Evolutionary conservation across 306 rosid genomes (phyloP), one percentile per base, ranked within the genome.

Genomic region (Medicago truncatula): DNA sequence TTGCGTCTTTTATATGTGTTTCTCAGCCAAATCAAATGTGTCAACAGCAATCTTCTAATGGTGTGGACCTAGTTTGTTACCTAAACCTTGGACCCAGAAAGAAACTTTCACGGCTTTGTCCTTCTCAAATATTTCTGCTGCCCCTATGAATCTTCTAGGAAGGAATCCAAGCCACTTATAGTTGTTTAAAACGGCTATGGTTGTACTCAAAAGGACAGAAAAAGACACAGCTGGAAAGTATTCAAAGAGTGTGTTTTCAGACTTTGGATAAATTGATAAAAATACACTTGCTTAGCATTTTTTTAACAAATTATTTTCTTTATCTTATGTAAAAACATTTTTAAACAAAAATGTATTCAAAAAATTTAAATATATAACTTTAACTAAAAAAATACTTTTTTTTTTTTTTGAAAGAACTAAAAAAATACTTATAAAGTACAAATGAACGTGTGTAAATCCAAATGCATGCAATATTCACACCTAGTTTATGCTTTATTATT

Each of bases 51-150:
- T n/a, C n/a, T n/a, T n/a, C n/a, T n/a, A n/a, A n/a, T n/a, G n/a
- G 25, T 49, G 74, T 46, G 44, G 67, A 7, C 56, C 21, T 73
- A 40, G 14, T 71, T 71, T 54, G 53, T 17, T n/a, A 8, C 23
- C 31, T 17, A n/a, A 53, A 17, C 68, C 3, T 31, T 62, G 23
- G 23, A 8, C 21, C 21, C 14, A 53, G 25, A 53, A 53, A 39
- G n/a, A 38, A 38, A 17, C 15, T 18, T 9, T 68, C 41, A 68
- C 8, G 25, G 44, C 4, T 58, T n/a, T 69, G 46, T 47, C 59
- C 39, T 69, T 47, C 57, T 44, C 14, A 67, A 44, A 14, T 23
- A 43, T 43, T 47, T 67, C 40, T 44, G 57, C 39, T 18, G 56
- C 14, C 34, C 15, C 43, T 14, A 41, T 23, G 77, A 73, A 44